These are phyloP conservation scores for Xylaria sp. DNA, from an alignment of 2,329 filamentous ascomycete genomes.

Conservation along the genomic window DNA sequence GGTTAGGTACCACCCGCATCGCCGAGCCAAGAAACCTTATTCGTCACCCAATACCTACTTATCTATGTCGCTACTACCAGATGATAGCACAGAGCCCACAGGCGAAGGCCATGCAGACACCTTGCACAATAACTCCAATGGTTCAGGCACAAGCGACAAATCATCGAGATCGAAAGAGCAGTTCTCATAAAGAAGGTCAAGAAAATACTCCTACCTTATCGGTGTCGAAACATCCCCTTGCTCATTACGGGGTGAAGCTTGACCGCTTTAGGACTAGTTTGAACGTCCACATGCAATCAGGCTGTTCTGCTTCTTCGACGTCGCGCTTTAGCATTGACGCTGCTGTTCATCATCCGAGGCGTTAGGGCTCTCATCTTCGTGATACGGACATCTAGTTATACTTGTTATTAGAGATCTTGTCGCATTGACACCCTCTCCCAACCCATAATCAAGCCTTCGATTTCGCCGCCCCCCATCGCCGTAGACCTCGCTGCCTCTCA, in stretches of 20 bases:
- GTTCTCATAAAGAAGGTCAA: background rate
- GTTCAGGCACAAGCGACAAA: background rate
- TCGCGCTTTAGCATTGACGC: slow-evolving; percentile 45
- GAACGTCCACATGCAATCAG: slow-evolving; percentile 29
- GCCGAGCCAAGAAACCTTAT: background rate
- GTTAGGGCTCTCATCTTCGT: slow-evolving; percentile 28
- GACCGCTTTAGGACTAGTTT: slow-evolving; percentile 40
- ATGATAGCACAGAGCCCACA: background rate
- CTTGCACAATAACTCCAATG: background rate
- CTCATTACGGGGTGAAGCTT: slow-evolving; percentile 38
- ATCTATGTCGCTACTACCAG: background rate
- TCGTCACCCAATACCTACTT: background rate
- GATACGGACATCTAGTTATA: slow-evolving; percentile 37
- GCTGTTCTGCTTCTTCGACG: slow-evolving; percentile 45
- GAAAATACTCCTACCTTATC: slow-evolving; percentile 1
- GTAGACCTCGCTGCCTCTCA: slow-evolving; percentile 33
- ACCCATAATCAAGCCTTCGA: slow-evolving; percentile 11
- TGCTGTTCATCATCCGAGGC: slow-evolving; percentile 33
- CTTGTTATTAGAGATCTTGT: slow-evolving; percentile 27
- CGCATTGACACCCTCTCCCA: slow-evolving; percentile 32
- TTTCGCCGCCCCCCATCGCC: slow-evolving; percentile 14
- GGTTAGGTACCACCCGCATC: background rate
- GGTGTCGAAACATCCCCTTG: slow-evolving; percentile 19
- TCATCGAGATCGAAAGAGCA: background rate
- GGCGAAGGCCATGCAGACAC: background rate